phyloP scores from a whole-genome alignment of 2,329 filamentous ascomycete genomes.

The Colletotrichum musae region DNA sequence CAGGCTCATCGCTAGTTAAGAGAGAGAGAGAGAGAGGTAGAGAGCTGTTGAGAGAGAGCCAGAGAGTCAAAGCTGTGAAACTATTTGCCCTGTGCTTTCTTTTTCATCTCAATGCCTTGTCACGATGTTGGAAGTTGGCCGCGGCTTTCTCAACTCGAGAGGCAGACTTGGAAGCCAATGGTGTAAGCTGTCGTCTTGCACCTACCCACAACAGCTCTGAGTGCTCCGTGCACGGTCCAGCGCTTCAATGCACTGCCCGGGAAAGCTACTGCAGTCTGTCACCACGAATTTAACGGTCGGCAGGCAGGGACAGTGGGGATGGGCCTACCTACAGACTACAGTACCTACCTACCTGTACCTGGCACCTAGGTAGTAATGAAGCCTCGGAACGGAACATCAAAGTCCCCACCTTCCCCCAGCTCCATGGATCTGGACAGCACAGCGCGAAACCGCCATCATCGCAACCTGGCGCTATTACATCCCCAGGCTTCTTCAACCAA shows the following conservation, averaged over 20 bases:
- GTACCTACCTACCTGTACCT: too few species aligned
- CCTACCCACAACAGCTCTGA: conserved; percentile 32
- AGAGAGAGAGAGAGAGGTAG: neutral
- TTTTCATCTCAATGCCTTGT: conserved; percentile 31
- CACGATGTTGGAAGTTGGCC: conserved; percentile 9
- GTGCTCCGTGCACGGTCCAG: conserved; percentile 28
- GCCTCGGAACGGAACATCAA: conserved; percentile 33
- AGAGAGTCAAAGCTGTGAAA: conserved; percentile 33
- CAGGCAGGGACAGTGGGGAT: neutral
- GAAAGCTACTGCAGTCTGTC: too few species aligned
- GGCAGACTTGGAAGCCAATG: conserved; percentile 9
- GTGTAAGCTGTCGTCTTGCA: conserved; percentile 40
- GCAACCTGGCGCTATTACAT: conserved; percentile 18
- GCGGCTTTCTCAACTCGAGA: conserved; percentile 16
- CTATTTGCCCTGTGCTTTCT: conserved; percentile 40
- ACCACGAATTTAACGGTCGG: neutral
- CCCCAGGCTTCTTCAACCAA: neutral
- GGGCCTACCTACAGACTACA: too few species aligned
- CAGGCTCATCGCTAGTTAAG: conserved; percentile 8
- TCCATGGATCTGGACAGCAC: conserved; percentile 37
- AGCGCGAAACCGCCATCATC: conserved; percentile 26
- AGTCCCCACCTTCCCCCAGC: conserved; percentile 5
- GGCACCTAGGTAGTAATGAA: neutral
- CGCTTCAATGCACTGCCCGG: conserved; percentile 7
- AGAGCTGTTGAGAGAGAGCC: neutral